Evolutionary conservation across 495 filamentous ascomycete species (phyloP).

Genomic region (Penicillium cosmopolitanum): DNA sequence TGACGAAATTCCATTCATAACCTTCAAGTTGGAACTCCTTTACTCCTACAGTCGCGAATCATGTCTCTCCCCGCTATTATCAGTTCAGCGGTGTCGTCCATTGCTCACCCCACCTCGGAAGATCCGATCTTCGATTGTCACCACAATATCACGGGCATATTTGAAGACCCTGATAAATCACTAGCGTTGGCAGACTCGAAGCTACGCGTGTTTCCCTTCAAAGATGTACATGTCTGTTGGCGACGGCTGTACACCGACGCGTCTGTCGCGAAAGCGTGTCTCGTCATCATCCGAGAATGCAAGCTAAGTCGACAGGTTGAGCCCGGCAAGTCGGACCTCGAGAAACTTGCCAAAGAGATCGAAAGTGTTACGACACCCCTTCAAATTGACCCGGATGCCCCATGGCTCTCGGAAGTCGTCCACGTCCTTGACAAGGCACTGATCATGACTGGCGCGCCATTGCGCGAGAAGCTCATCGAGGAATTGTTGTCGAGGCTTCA

Average conservation of each 20-base stretch:
- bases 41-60: not conserved
- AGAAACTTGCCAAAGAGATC: constrained; percentile 22
- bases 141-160: constrained; percentile 18
- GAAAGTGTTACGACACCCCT: not conserved
- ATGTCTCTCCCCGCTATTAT: constrained; percentile 23
- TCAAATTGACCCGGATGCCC: constrained; percentile 20
- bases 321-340: constrained; percentile 6
- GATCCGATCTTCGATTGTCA: constrained; percentile 50
- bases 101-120: constrained; percentile 32
- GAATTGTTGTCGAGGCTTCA: constrained; percentile 36
- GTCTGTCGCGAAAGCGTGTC: constrained; percentile 63
- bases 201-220: constrained; percentile 76
- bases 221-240: constrained; percentile 76
- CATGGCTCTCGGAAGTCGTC: constrained; percentile 54
- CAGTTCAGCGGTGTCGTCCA: constrained; percentile 30
- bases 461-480: constrained; percentile 65
- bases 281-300: constrained; percentile 36
- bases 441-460: constrained; percentile 77
- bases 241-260: constrained; percentile 78
- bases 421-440: constrained; percentile 74
- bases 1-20: not conserved
- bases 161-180: constrained; percentile 37
- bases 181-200: constrained; percentile 57
- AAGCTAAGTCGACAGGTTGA: constrained; percentile 10
- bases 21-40: not conserved